These are phyloP conservation scores for Vaccinium macrocarpon DNA, from an alignment of 148 eudicot genomes.

Conservation along the genomic window DNA sequence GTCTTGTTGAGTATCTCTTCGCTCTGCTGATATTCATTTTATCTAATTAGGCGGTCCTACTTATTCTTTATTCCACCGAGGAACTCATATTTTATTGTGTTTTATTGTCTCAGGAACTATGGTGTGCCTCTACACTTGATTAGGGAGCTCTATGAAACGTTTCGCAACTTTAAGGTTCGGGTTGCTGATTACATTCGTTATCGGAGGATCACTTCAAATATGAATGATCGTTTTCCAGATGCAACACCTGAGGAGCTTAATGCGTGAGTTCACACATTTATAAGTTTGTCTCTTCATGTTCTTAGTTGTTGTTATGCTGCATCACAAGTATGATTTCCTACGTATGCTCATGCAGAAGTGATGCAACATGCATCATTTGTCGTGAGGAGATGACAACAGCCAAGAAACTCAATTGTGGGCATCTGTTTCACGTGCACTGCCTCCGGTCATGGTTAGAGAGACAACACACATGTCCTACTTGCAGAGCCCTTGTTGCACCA, in stretches of 20 bases:
- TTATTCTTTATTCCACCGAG: neutral
- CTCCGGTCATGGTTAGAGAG: conserved; percentile 98
- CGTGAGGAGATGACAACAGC: conserved; percentile 99
- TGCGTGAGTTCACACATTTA: conserved; percentile 44
- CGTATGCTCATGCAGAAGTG: conserved; percentile 58
- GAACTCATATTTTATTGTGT: neutral
- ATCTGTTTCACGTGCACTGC: conserved; percentile 96
- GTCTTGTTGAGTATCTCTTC: neutral
- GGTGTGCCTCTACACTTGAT: conserved; percentile 97
- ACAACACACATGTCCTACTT: conserved; percentile 96
- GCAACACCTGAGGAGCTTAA: conserved; percentile 87
- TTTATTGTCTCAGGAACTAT: conserved; percentile 53
- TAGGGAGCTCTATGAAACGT: conserved; percentile 97
- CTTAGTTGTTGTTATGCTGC: conserved; percentile 5
- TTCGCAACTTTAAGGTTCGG: conserved; percentile 92
- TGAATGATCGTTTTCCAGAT: conserved; percentile 99
- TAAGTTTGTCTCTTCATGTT: neutral
- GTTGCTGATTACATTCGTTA: conserved; percentile 96
- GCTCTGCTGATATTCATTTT: neutral
- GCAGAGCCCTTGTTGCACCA: conserved; percentile 97
- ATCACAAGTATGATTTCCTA: conserved; percentile 17
- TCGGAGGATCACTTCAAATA: conserved; percentile 94
- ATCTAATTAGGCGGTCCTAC: neutral
- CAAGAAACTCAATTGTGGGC: conserved; percentile 87
- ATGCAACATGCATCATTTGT: conserved; percentile 95